A percentile compares a stretch with the other conserved stretches of the same genome.
Evolutionary conservation across 352 stramenopile species (phyloP).

Genomic region (Halophytophthora polymorphica): DNA sequence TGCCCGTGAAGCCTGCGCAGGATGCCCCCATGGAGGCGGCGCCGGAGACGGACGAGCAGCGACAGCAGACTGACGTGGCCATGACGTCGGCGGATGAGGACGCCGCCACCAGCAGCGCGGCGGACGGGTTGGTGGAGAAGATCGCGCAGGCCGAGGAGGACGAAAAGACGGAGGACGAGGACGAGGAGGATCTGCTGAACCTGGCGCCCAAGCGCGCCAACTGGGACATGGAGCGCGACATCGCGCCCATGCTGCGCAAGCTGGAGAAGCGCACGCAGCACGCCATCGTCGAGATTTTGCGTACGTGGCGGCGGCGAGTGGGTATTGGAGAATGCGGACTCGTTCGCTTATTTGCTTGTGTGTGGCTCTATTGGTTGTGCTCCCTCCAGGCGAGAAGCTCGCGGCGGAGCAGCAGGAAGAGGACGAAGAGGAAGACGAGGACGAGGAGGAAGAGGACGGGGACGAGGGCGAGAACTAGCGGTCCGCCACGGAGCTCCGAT

Average conservation of each 20-base stretch:
- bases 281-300: conserved; percentile 82
- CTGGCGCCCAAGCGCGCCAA: conserved; percentile 82
- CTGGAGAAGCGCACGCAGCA: conserved; percentile 84
- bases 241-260: conserved; percentile 86
- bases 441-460: conserved; percentile 42
- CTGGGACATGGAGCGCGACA: conserved; percentile 86
- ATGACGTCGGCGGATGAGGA: conserved; percentile 1
- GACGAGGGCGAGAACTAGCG: conserved; percentile 27
- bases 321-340: neutral
- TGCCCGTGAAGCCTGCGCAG: conserved; percentile 3
- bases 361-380: neutral
- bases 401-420: conserved; percentile 65
- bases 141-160: conserved; percentile 21
- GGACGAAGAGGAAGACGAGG: conserved; percentile 54
- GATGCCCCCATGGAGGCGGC: conserved; percentile 13
- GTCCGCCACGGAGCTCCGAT: conserved; percentile 21
- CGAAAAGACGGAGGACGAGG: conserved; percentile 35
- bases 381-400: conserved; percentile 70
- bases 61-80: conserved; percentile 18
- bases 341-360: conserved; percentile 1
- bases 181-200: conserved; percentile 65
- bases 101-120: neutral
- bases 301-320: conserved; percentile 30
- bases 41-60: conserved; percentile 15
- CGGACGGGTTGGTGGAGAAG: conserved; percentile 19